Conservation (phyloP, 805 yeast species). For the Spathaspora sp. region DNA sequence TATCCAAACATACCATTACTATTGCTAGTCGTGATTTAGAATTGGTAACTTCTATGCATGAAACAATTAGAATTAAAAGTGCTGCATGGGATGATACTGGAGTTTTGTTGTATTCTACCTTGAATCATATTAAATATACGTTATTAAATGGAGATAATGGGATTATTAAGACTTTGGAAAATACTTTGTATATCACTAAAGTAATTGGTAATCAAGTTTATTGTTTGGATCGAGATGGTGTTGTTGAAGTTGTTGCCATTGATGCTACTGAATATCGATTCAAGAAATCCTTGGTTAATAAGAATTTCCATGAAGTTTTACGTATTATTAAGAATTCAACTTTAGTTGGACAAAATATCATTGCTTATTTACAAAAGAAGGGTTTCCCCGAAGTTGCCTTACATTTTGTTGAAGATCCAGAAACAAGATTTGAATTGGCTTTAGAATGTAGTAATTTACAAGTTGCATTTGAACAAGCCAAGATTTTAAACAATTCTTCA, state of each 20-base stretch:
- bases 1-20: slow-evolving; percentile 89
- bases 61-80: slow-evolving; percentile 92
- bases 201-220: slow-evolving; percentile 69
- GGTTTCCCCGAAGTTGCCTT: slow-evolving; percentile 98
- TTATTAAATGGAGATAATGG: slow-evolving; percentile 94
- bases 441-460: slow-evolving; percentile 86
- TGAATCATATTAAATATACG: slow-evolving; percentile 93
- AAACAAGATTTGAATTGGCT: slow-evolving; percentile 92
- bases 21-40: slow-evolving; percentile 79
- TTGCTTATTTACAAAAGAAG: slow-evolving; percentile 88
- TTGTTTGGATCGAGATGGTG: slow-evolving; percentile 82
- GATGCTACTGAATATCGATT: slow-evolving; percentile 98
- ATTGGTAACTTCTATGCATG: slow-evolving; percentile 81
- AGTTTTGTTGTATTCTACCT: slow-evolving; percentile 86
- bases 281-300: slow-evolving; percentile 86
- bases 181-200: slow-evolving; percentile 77
- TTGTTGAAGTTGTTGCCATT: slow-evolving; percentile 70
- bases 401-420: slow-evolving; percentile 95
- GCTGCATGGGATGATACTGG: slow-evolving; percentile 97
- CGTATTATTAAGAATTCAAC: slow-evolving; percentile 84
- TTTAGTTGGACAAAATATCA: slow-evolving; percentile 95
- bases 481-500: slow-evolving; percentile 58
- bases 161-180: slow-evolving; percentile 86
- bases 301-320: slow-evolving; percentile 87
- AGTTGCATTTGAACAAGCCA: slow-evolving; percentile 88